Conservation (phyloP, 306 rosid genomes). For the Coriaria nepalensis region DNA sequence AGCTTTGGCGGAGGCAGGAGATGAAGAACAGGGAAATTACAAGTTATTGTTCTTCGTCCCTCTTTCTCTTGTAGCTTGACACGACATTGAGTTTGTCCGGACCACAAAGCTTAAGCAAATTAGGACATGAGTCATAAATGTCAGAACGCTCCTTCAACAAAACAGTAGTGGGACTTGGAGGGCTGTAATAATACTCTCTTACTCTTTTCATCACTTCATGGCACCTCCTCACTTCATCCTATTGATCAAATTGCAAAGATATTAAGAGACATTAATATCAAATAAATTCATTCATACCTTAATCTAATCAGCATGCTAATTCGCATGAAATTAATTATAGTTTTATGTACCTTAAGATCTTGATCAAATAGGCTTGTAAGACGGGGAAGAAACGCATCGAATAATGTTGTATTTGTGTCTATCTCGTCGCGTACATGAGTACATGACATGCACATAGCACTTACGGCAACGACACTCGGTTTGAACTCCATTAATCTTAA, state of each 20-base stretch:
- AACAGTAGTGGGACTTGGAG: constrained; percentile 42
- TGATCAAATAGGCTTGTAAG: constrained; percentile 17
- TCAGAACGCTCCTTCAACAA: constrained; percentile 16
- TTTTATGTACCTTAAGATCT: constrained; percentile 23
- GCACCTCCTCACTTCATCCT: constrained; percentile 34
- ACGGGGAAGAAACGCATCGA: constrained; percentile 10
- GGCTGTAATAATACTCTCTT: constrained; percentile 9
- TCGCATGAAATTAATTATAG: neutral
- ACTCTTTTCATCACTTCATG: constrained; percentile 21
- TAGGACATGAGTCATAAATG: neutral
- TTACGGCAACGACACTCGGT: constrained; percentile 31
- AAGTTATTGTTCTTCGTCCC: neutral
- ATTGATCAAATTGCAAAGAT: neutral
- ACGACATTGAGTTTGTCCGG: too few relatives aligned
- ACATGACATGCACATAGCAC: constrained; percentile 13
- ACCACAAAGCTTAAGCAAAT: neutral
- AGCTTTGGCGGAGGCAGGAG: too few relatives aligned
- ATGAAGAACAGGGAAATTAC: too few relatives aligned
- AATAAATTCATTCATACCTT: neutral
- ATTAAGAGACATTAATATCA: too few relatives aligned
- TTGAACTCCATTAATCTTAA: constrained; percentile 18
- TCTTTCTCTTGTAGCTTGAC: constrained; percentile 4
- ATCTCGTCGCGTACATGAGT: constrained; percentile 15
- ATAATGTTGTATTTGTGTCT: constrained; percentile 2
- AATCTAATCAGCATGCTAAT: neutral